Conservation (phyloP, 129 eudicot genomes). For the Erigeron canadensis region DNA sequence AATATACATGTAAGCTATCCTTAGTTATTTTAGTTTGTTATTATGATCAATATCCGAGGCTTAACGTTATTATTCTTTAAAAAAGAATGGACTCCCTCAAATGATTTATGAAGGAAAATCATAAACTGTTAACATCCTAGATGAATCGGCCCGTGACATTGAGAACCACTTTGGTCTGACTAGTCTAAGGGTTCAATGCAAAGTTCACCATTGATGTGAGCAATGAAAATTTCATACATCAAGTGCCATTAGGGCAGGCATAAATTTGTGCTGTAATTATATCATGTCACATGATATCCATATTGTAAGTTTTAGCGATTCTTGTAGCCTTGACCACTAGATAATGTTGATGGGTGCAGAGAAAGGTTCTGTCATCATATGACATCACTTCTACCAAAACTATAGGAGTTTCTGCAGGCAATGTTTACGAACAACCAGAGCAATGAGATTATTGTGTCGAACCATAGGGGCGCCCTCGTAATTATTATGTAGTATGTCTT, state of each 20-base stretch:
- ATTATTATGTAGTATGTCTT: slow-evolving; percentile 44
- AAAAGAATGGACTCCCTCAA: neutral
- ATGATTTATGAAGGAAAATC: slow-evolving; percentile 2
- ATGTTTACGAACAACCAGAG: slow-evolving; percentile 50
- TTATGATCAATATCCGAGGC: neutral
- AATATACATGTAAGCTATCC: neutral
- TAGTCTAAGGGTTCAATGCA: neutral
- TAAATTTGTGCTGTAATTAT: too few relatives aligned
- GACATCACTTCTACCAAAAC: slow-evolving; percentile 48
- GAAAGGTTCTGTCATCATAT: slow-evolving; percentile 63
- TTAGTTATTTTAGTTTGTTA: neutral
- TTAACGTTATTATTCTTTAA: neutral
- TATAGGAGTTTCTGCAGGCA: slow-evolving; percentile 55
- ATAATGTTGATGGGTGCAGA: slow-evolving; percentile 66
- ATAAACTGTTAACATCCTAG: neutral
- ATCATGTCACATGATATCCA: slow-evolving; percentile 28
- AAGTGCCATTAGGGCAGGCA: too few relatives aligned
- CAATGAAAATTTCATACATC: neutral
- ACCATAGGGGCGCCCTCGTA: slow-evolving; percentile 39
- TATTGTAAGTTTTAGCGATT: slow-evolving; percentile 24
- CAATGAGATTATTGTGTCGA: slow-evolving; percentile 46
- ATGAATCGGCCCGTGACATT: neutral
- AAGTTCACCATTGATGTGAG: slow-evolving; percentile 6
- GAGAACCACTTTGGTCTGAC: neutral
- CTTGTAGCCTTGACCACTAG: slow-evolving; percentile 37